Percentiles rank a stretch among this genome's conserved stretches.
Conservation (phyloP, 2,329 filamentous ascomycete species). For the Emydomyces testavorans region DNA sequence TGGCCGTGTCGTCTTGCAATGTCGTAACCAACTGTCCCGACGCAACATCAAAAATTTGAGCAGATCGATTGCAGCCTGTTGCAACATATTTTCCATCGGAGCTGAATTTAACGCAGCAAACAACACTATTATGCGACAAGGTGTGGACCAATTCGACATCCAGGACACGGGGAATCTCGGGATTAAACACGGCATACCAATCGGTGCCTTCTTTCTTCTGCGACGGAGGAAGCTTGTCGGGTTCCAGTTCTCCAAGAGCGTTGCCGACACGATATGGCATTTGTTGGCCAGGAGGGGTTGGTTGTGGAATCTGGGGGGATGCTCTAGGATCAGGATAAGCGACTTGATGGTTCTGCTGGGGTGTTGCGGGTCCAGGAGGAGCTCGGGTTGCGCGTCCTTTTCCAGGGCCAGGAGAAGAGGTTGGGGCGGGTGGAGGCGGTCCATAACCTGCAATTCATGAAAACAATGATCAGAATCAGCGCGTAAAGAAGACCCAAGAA, state of each 20-base stretch:
- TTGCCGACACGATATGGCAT: slow-evolving; percentile 48
- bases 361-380: slow-evolving; percentile 62
- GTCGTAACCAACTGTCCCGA: slow-evolving; percentile 80
- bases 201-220: slow-evolving; percentile 82
- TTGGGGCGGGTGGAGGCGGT: slow-evolving; percentile 69
- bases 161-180: slow-evolving; percentile 71
- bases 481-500: neutral
- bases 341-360: slow-evolving; percentile 79
- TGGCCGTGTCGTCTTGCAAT: slow-evolving; percentile 76
- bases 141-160: slow-evolving; percentile 94
- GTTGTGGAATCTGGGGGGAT: slow-evolving; percentile 79
- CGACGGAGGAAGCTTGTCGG: slow-evolving; percentile 70
- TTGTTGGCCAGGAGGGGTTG: slow-evolving; percentile 53
- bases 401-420: slow-evolving; percentile 73
- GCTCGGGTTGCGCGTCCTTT: slow-evolving; percentile 58
- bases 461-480: slow-evolving; percentile 36
- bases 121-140: slow-evolving; percentile 84
- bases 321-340: slow-evolving; percentile 72
- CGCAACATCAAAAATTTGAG: slow-evolving; percentile 94
- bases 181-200: slow-evolving; percentile 97
- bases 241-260: slow-evolving; percentile 72
- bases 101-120: slow-evolving; percentile 96
- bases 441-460: slow-evolving; percentile 51
- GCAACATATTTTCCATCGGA: slow-evolving; percentile 90
- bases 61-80: slow-evolving; percentile 94